Conservation (phyloP, 2,329 filamentous ascomycete genomes). For the Triangularia setosa region DNA sequence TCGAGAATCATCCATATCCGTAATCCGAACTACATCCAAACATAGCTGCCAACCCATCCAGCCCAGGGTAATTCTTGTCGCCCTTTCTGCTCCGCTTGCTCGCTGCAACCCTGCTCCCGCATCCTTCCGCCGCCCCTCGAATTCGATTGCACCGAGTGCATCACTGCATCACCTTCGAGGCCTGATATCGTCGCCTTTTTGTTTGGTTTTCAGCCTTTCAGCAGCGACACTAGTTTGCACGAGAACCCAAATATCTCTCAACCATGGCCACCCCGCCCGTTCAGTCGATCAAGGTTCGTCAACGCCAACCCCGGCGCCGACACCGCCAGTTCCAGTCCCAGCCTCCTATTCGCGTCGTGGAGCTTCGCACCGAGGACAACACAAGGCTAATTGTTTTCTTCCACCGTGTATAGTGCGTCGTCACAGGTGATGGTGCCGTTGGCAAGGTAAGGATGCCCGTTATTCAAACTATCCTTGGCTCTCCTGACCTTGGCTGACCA, state of each 20-base stretch:
- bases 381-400: slow-evolving; percentile 34
- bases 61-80: slow-evolving; percentile 17
- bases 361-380: not conserved
- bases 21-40: slow-evolving; percentile 6
- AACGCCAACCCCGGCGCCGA: slow-evolving; percentile 9
- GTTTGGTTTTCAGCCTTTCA: not conserved
- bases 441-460: slow-evolving; percentile 69
- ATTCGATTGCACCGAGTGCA: slow-evolving; percentile 15
- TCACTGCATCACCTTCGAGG: slow-evolving; percentile 8
- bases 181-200: slow-evolving; percentile 2
- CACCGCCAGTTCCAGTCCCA: slow-evolving; percentile 6
- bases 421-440: slow-evolving; percentile 98
- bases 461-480: slow-evolving; percentile 10
- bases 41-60: not conserved
- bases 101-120: slow-evolving; percentile 16
- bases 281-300: slow-evolving; percentile 82
- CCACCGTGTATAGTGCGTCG: slow-evolving; percentile 69
- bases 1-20: slow-evolving; percentile 8
- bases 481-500: slow-evolving; percentile 19
- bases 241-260: slow-evolving; percentile 8
- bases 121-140: slow-evolving; percentile 13
- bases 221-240: slow-evolving; percentile 1
- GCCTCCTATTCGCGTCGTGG: slow-evolving; percentile 8
- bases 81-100: slow-evolving; percentile 14
- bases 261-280: slow-evolving; percentile 79